Percentiles rank a stretch among this genome's conserved stretches.
These are phyloP conservation scores for Nepenthes mirabilis DNA, from an alignment of 148 eudicot species.

Conservation along the genomic window DNA sequence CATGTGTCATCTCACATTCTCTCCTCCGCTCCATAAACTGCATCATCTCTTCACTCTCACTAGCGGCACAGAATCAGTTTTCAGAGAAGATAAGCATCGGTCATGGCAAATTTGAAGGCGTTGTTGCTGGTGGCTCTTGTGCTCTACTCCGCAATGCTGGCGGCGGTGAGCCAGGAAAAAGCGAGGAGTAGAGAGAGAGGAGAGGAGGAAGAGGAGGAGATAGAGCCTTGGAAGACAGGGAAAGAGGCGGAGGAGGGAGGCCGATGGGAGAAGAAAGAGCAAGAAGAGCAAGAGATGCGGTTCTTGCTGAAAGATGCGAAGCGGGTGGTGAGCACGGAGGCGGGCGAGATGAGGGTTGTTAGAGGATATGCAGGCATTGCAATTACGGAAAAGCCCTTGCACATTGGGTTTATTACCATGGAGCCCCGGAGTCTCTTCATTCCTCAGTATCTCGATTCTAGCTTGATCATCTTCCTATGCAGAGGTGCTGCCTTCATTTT, in stretches of 20 bases:
- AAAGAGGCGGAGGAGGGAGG: constrained; percentile 7
- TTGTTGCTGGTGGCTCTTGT: no score
- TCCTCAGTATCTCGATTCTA: constrained; percentile 71
- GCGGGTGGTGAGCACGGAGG: constrained; percentile 52
- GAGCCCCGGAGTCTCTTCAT: constrained; percentile 63
- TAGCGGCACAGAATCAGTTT: constrained; percentile 1
- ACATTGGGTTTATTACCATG: constrained; percentile 76
- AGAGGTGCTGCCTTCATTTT: constrained; percentile 24
- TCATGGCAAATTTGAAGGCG: no score
- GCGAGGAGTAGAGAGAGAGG: constrained; percentile 2
- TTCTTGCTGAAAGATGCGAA: constrained; percentile 41
- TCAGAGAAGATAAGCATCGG: neutral
- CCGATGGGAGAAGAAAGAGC: constrained; percentile 9
- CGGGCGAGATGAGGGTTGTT: constrained; percentile 65
- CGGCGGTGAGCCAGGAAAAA: constrained; percentile 1
- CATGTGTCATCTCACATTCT: no score
- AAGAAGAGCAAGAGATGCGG: neutral
- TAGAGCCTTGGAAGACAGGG: constrained; percentile 3
- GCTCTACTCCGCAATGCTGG: no score
- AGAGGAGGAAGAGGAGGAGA: constrained; percentile 6
- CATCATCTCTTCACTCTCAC: neutral
- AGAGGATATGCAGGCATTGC: constrained; percentile 25
- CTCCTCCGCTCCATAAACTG: no score
- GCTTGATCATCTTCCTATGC: constrained; percentile 44
- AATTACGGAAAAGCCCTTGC: constrained; percentile 26